These are phyloP conservation scores for Davidsoniella australis DNA, from an alignment of 2,329 filamentous ascomycete genomes.

Conservation along the genomic window DNA sequence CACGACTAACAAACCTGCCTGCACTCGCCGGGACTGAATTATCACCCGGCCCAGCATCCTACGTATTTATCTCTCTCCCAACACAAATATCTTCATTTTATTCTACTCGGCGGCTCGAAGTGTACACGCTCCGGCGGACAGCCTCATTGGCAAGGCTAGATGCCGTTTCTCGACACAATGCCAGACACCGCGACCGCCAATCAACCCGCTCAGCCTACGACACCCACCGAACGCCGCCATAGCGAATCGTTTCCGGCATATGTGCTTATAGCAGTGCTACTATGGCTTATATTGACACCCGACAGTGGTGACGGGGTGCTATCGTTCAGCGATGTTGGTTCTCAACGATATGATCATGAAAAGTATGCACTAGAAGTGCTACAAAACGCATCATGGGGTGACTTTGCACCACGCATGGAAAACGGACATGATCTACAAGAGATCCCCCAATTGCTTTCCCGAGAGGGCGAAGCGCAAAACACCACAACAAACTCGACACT, in stretches of 20 bases:
- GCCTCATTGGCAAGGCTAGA: constrained; percentile 3
- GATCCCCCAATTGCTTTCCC: constrained; percentile 15
- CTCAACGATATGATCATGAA: constrained; percentile 30
- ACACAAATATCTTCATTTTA: not conserved
- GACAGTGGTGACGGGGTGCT: constrained; percentile 18
- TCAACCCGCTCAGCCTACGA: not conserved
- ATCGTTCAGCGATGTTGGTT: constrained; percentile 17
- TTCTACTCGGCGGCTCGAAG: too few species aligned
- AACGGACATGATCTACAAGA: not conserved
- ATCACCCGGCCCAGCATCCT: not conserved
- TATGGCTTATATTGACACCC: constrained; percentile 11
- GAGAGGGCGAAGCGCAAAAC: constrained; percentile 2
- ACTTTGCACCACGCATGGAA: constrained; percentile 31
- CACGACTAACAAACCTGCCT: not conserved
- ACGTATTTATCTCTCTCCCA: not conserved
- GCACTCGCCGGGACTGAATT: not conserved
- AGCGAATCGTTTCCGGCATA: constrained; percentile 9
- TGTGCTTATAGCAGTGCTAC: constrained; percentile 5
- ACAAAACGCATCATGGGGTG: constrained; percentile 40
- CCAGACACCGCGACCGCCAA: not conserved
- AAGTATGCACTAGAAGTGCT: constrained; percentile 34
- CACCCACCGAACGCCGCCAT: not conserved
- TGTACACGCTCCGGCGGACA: not conserved
- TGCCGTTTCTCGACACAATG: constrained; percentile 3
- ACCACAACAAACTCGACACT: not conserved